A percentile compares a stretch with the other conserved stretches of the same genome.
Conservation (phyloP, 441 rosid genomes). For the Isatis lusitanica region DNA sequence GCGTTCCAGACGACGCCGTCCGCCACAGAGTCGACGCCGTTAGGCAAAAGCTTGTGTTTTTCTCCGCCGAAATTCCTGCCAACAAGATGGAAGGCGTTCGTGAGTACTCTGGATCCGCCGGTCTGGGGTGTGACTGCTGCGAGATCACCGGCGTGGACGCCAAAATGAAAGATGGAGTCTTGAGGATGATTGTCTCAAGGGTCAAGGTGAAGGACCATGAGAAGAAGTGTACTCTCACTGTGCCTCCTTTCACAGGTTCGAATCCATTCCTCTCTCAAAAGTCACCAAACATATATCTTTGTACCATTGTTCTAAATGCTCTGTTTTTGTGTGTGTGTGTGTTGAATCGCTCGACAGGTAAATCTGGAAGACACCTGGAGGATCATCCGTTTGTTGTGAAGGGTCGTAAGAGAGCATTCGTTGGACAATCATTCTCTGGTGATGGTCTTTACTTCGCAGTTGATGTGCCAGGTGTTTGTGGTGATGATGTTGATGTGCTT, state of each 20-base stretch:
- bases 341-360: background rate
- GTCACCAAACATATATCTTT: background rate
- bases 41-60: slow-evolving; percentile 17
- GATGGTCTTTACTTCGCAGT: background rate
- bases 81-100: background rate
- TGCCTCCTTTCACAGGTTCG: slow-evolving; percentile 26
- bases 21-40: slow-evolving; percentile 18
- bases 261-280: background rate
- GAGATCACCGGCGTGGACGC: slow-evolving; percentile 27
- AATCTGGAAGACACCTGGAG: background rate
- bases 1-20: slow-evolving; percentile 20
- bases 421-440: background rate
- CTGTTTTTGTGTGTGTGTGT: background rate
- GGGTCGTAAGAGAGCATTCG: background rate
- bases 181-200: slow-evolving; percentile 31
- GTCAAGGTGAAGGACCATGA: slow-evolving; percentile 17
- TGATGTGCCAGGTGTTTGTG: slow-evolving; percentile 17
- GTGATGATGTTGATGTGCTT: slow-evolving; percentile 2
- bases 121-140: slow-evolving; percentile 28
- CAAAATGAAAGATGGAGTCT: slow-evolving; percentile 25
- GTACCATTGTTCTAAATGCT: background rate
- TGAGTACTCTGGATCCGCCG: slow-evolving; percentile 17
- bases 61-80: slow-evolving; percentile 12
- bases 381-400: slow-evolving; percentile 7
- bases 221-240: slow-evolving; percentile 6